A percentile compares a stretch with the other conserved stretches of the same genome.
Evolutionary conservation across 2,329 filamentous ascomycete species (phyloP).

Genomic region (Neofusicoccum kwambonambiense): DNA sequence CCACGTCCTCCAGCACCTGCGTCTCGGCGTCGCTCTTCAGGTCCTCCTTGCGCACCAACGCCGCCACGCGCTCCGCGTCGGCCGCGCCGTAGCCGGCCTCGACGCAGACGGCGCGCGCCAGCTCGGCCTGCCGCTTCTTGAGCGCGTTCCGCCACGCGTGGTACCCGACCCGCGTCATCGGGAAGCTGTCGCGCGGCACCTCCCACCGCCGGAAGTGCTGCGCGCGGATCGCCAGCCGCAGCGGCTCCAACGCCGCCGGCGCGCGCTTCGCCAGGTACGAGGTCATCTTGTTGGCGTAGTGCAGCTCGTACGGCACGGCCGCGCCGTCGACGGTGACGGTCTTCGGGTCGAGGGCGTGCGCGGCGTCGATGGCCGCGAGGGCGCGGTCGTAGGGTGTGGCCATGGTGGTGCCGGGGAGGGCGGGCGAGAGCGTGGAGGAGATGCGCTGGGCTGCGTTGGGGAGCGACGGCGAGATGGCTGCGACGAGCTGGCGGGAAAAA

Average conservation of each 20-base stretch:
- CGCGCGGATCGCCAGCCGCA: constrained; percentile 75
- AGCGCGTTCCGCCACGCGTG: constrained; percentile 75
- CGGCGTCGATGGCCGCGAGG: constrained; percentile 69
- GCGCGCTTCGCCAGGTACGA: constrained; percentile 63
- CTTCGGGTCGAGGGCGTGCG: constrained; percentile 67
- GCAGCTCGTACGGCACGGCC: constrained; percentile 70
- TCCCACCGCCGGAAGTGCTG: constrained; percentile 89
- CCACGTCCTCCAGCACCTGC: constrained; percentile 79
- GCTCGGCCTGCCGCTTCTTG: constrained; percentile 68
- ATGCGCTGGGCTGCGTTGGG: neutral
- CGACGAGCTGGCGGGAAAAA: neutral
- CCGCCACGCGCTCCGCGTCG: constrained; percentile 62
- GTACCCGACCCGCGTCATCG: constrained; percentile 73
- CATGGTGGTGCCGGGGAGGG: neutral
- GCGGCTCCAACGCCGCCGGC: constrained; percentile 59
- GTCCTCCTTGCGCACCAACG: constrained; percentile 77
- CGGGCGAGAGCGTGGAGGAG: neutral
- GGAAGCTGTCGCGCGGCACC: constrained; percentile 70
- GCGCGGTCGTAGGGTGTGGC: constrained; percentile 44
- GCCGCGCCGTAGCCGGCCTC: constrained; percentile 51
- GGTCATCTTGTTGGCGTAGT: constrained; percentile 80
- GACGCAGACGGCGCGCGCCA: constrained; percentile 55
- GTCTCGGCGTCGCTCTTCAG: constrained; percentile 64
- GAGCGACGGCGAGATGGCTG: neutral
- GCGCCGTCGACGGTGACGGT: constrained; percentile 42